These are phyloP conservation scores for Rhynchospora breviuscula DNA, from an alignment of 176 grass and related monocot species.

Conservation along the genomic window DNA sequence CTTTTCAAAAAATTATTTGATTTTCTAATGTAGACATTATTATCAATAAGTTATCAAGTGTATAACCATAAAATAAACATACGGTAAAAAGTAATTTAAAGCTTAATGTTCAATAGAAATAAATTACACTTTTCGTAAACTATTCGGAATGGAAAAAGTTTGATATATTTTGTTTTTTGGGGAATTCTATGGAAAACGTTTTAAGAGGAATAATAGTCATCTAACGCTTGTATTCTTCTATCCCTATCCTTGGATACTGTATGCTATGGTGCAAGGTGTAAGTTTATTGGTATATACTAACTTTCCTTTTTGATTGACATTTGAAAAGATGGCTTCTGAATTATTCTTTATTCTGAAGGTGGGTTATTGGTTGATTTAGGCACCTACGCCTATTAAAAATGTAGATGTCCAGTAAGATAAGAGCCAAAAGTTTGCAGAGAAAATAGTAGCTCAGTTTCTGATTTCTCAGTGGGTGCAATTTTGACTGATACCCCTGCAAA, in stretches of 20 bases:
- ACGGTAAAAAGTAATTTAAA: neutral
- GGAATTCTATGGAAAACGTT: neutral
- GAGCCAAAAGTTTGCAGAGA: too few species aligned
- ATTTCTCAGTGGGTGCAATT: too few species aligned
- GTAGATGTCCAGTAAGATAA: neutral
- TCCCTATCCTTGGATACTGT: constrained; percentile 22
- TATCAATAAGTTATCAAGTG: too few species aligned
- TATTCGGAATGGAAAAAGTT: neutral
- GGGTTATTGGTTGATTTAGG: neutral
- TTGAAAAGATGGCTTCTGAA: constrained; percentile 21
- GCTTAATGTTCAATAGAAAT: neutral
- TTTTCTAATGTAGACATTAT: too few species aligned
- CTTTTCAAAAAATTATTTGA: too few species aligned
- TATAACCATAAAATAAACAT: neutral
- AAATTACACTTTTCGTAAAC: neutral
- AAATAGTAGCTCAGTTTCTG: too few species aligned
- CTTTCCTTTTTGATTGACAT: neutral
- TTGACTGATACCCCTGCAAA: too few species aligned
- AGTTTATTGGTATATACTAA: constrained; percentile 8
- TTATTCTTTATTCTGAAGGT: neutral
- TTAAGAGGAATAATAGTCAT: neutral
- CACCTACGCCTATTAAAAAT: neutral
- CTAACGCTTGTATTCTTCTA: constrained; percentile 1
- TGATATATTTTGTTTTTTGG: neutral
- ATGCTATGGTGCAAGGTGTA: neutral